Evolutionary conservation across 2,329 filamentous ascomycete genomes (phyloP), one percentile per base, ranked within the genome.

Genomic region (Colletotrichum plurivorum): DNA sequence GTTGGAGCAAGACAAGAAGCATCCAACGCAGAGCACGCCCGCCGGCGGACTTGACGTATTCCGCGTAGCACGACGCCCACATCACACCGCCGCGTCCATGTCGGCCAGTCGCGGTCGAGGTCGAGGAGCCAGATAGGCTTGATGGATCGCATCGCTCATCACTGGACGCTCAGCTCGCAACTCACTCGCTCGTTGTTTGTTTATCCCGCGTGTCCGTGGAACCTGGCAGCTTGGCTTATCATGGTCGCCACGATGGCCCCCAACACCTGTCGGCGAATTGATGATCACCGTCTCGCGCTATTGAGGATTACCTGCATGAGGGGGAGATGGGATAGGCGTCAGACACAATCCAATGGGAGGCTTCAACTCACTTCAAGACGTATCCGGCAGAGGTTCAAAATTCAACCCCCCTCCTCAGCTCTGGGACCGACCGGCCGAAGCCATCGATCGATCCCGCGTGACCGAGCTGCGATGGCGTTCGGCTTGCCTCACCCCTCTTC

Each of bases 281-380:
- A 68, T 65, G 48, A 59, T 48, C 53, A 48, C 61, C 41, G 52
- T 49, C 31, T 12, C 61, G 41, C 61, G 41, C 65, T 68, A 58
- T 65, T 58, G 53, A 66, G 49, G 66, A 69, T 66, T 60, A 56
- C 66, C 48, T 69, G 66, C 66, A 69, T 52, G 66, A 51, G 49
- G 49, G 49, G 55, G 55, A 56, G 43, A 56, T 62, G 49, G 31
- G 31, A 51, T 48, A 41, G 60, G 59, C 64, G 60, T 64, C 52
- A 45, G 20, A 46, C 9, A 51, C 65, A 65, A 65, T 52, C 66
- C 66, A 69, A 69, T 69, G 66, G 62, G 49, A 52, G 49, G 41
- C 54, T 27, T 48, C 49, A 31, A 61, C 12, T 25, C 61, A 39
- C 54, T 20, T 65, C 54, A 15, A 31, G 54, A 59, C 27, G 18